Evolutionary conservation across 1,139 yeast species (phyloP).

Genomic region (Candida pseudoviswanathii): DNA sequence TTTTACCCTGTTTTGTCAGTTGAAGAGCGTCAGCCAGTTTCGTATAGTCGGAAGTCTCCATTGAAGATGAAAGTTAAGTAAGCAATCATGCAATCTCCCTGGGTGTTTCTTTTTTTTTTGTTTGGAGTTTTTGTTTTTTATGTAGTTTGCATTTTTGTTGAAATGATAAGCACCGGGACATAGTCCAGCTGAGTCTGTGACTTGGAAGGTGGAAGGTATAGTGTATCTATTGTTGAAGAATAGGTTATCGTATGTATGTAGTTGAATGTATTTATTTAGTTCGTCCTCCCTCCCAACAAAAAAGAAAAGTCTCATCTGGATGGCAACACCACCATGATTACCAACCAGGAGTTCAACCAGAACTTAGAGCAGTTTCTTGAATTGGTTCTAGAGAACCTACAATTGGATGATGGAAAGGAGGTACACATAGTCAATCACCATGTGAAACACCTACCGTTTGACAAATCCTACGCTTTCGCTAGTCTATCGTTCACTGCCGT

Average conservation of each 20-base stretch:
- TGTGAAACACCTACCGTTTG: conserved; percentile 11
- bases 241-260: not conserved
- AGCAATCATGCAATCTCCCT: too few relatives aligned
- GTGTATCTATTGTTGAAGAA: not conserved
- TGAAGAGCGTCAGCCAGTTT: too few relatives aligned
- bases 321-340: conserved; percentile 6
- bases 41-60: too few relatives aligned
- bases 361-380: conserved; percentile 18
- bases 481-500: conserved; percentile 5
- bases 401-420: not conserved
- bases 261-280: not conserved
- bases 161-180: not conserved
- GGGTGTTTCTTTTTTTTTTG: too few relatives aligned
- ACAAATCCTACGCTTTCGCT: conserved; percentile 8
- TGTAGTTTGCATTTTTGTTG: not conserved
- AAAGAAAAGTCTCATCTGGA: not conserved
- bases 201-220: not conserved
- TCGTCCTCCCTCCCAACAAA: not conserved
- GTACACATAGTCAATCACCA: conserved; percentile 14
- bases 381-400: conserved; percentile 11
- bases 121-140: too few relatives aligned
- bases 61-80: too few relatives aligned
- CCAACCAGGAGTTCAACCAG: conserved; percentile 20
- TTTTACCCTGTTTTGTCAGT: too few relatives aligned
- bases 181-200: not conserved